Conservation (phyloP, 768 basidiomycete species). For the Cystofilobasidium macerans region DNA sequence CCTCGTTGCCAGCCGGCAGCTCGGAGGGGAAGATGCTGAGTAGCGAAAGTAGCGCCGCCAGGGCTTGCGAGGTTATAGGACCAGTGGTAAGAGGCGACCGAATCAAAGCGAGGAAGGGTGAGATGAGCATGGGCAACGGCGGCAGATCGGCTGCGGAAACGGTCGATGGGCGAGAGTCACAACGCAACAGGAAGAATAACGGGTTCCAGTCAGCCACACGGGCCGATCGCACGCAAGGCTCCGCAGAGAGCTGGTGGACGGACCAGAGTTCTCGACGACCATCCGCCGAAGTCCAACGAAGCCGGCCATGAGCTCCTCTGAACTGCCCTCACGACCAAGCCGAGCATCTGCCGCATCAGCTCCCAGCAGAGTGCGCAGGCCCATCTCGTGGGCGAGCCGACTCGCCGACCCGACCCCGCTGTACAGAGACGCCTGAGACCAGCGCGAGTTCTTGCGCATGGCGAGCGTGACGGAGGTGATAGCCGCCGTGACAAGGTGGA, state of each 20-base stretch:
- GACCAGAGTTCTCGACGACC: constrained; percentile 53
- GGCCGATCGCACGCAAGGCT: constrained; percentile 33
- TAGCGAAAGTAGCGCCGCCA: constrained; percentile 77
- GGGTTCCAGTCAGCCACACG: too few relatives aligned
- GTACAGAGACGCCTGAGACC: constrained; percentile 53
- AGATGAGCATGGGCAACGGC: constrained; percentile 54
- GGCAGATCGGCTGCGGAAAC: constrained; percentile 3
- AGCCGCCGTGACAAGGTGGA: constrained; percentile 62
- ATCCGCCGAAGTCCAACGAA: constrained; percentile 75
- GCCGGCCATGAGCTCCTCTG: constrained; percentile 76
- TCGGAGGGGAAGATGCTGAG: constrained; percentile 42
- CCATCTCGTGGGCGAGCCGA: constrained; percentile 3
- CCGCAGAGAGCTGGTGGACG: too few relatives aligned
- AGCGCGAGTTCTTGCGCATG: constrained; percentile 97
- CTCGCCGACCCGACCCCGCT: constrained; percentile 21
- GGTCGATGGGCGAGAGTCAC: too few relatives aligned
- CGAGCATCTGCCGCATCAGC: constrained; percentile 46
- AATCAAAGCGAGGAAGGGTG: constrained; percentile 85
- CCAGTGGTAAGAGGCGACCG: constrained; percentile 90
- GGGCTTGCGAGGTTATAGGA: constrained; percentile 89
- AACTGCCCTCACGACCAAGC: constrained; percentile 54
- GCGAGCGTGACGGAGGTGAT: constrained; percentile 79
- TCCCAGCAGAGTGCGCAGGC: constrained; percentile 3
- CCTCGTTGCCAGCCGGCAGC: constrained; percentile 1
- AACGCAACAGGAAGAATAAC: constrained; percentile 12